Percentiles rank a stretch among this genome's conserved stretches.
phyloP scores from a whole-genome alignment of 2,329 filamentous ascomycete species.

The Torrubiellomyces zombiae region DNA sequence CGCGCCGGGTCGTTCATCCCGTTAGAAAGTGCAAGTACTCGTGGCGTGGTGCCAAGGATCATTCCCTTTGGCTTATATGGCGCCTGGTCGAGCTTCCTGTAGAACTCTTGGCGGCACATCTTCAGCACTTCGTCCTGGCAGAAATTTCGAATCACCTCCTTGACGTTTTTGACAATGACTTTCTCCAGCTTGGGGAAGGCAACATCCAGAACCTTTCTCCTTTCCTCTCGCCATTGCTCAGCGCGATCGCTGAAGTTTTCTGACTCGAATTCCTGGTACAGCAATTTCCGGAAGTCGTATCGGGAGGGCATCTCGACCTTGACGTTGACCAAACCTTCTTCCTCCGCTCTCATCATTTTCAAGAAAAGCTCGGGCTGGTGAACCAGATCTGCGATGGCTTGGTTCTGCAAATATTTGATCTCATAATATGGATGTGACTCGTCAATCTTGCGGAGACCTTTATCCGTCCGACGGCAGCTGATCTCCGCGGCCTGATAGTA shows the following conservation, averaged over 20 bases:
- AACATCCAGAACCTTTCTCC: conserved; percentile 67
- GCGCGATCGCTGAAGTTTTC: conserved; percentile 92
- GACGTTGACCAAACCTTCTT: conserved; percentile 82
- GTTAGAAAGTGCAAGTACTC: conserved; percentile 75
- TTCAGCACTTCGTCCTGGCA: conserved; percentile 89
- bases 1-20: conserved; percentile 57
- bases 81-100: conserved; percentile 80
- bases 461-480: conserved; percentile 82
- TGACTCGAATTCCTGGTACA: conserved; percentile 75
- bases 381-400: conserved; percentile 67
- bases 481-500: conserved; percentile 76
- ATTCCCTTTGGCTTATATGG: conserved; percentile 92
- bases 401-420: conserved; percentile 88
- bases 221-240: conserved; percentile 84
- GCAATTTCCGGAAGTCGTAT: conserved; percentile 55
- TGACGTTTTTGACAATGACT: conserved; percentile 78
- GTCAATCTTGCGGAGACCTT: conserved; percentile 83
- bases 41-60: conserved; percentile 71
- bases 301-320: conserved; percentile 62
- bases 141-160: conserved; percentile 82
- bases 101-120: conserved; percentile 75
- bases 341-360: conserved; percentile 94
- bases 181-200: conserved; percentile 70
- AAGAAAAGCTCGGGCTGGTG: conserved; percentile 77
- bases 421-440: conserved; percentile 95